phyloP scores from a whole-genome alignment of 2,329 filamentous ascomycete species.

The Ambrosiella beaveri region DNA sequence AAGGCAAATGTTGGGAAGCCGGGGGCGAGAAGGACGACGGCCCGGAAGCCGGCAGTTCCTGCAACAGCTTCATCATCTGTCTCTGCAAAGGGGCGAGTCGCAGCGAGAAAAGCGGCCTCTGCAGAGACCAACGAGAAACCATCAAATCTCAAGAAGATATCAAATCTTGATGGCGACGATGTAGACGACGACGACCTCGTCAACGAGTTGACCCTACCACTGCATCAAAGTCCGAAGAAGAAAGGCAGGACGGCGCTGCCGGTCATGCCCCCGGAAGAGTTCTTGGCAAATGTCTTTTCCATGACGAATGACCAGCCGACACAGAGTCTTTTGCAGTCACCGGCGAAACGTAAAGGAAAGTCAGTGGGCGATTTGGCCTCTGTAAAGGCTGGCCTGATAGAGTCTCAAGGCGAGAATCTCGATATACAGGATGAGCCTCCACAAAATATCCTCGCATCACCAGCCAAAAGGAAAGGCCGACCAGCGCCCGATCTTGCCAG shows the following conservation, averaged over 20 bases:
- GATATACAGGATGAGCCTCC: background rate
- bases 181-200: constrained; percentile 39
- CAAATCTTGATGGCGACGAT: constrained; percentile 26
- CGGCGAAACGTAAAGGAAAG: constrained; percentile 30
- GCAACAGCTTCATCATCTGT: constrained; percentile 15
- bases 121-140: constrained; percentile 23
- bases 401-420: constrained; percentile 28
- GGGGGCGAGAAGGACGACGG: constrained; percentile 31
- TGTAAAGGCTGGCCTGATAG: constrained; percentile 38
- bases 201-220: constrained; percentile 30
- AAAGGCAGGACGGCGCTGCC: background rate
- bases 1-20: constrained; percentile 13
- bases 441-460: too few species aligned
- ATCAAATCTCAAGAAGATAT: constrained; percentile 47
- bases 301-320: background rate
- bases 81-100: constrained; percentile 15
- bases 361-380: constrained; percentile 19
- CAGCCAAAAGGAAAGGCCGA: too few species aligned
- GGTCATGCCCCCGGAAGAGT: background rate
- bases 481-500: too few species aligned
- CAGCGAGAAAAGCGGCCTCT: constrained; percentile 18
- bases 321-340: constrained; percentile 30
- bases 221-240: constrained; percentile 40
- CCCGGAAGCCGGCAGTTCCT: constrained; percentile 9
- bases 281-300: background rate